phyloP scores from a whole-genome alignment of 371 early-diverging fungal species.

The Syncephalis plumigaleata region DNA sequence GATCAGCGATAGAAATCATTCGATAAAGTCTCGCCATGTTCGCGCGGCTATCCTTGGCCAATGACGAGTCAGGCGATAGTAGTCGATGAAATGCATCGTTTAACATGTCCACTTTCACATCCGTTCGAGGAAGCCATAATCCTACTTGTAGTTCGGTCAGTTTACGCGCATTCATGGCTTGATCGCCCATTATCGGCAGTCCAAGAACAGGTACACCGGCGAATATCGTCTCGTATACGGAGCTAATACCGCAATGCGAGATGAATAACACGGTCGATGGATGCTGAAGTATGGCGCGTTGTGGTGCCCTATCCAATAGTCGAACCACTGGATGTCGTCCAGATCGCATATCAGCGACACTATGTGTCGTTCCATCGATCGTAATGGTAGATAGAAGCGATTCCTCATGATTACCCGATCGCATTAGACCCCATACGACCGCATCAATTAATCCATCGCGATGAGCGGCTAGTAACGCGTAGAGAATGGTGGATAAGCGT shows the following conservation, averaged over 20 bases:
- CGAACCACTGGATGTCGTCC: not conserved
- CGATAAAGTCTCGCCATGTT: not conserved
- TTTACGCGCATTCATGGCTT: conserved; percentile 2
- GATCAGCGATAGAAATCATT: not conserved
- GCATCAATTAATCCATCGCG: conserved; percentile 1
- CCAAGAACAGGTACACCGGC: not conserved
- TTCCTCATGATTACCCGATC: not conserved
- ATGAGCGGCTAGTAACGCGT: not conserved
- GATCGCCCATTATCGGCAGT: conserved; percentile 1
- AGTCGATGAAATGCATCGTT: not conserved
- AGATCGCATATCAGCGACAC: not conserved
- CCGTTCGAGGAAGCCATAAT: not conserved
- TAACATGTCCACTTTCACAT: not conserved
- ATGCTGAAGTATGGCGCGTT: conserved; percentile 3
- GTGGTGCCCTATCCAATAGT: conserved; percentile 1
- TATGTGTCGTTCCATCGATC: not conserved
- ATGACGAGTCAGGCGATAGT: not conserved
- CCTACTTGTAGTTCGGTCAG: too few relatives aligned
- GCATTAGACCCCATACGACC: conserved; percentile 2
- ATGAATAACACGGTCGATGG: conserved; percentile 3
- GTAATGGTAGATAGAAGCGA: not conserved
- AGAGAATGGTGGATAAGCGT: not conserved
- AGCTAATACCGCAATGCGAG: conserved; percentile 3
- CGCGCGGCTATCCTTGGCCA: not conserved
- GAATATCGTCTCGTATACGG: not conserved